These are phyloP conservation scores for Colletotrichum sojae DNA, from an alignment of 2,329 filamentous ascomycete genomes.

Conservation along the genomic window DNA sequence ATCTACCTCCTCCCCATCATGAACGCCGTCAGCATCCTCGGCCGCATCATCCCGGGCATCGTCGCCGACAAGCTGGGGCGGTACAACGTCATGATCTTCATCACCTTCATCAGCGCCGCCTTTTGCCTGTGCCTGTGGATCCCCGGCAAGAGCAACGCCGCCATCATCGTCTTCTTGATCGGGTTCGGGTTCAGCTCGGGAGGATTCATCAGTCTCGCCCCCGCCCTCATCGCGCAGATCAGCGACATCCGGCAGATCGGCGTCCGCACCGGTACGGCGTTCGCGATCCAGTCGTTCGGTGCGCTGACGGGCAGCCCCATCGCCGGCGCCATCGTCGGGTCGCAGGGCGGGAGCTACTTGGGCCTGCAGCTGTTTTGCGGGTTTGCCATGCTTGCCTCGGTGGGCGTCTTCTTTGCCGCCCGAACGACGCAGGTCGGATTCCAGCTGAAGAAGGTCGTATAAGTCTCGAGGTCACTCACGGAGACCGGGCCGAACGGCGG, in stretches of 20 bases:
- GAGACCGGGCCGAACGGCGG: too few species aligned
- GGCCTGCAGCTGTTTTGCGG: slow-evolving; percentile 78
- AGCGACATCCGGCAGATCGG: slow-evolving; percentile 79
- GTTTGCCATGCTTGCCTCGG: slow-evolving; percentile 56
- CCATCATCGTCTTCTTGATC: slow-evolving; percentile 75
- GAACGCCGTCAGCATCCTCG: slow-evolving; percentile 66
- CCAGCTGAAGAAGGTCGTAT: slow-evolving; percentile 49
- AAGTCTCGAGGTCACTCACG: background rate
- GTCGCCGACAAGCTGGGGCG: slow-evolving; percentile 61
- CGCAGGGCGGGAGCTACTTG: slow-evolving; percentile 67
- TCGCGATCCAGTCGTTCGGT: slow-evolving; percentile 73
- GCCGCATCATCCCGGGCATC: slow-evolving; percentile 66
- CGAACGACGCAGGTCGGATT: slow-evolving; percentile 54
- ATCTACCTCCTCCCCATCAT: slow-evolving; percentile 70
- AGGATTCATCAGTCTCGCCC: slow-evolving; percentile 73
- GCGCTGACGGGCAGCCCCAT: slow-evolving; percentile 78
- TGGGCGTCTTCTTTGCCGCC: slow-evolving; percentile 48
- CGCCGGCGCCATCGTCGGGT: slow-evolving; percentile 71
- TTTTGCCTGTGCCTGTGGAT: slow-evolving; percentile 65
- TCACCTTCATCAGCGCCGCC: slow-evolving; percentile 64
- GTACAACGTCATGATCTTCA: slow-evolving; percentile 65
- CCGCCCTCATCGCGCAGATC: slow-evolving; percentile 78
- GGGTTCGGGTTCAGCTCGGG: slow-evolving; percentile 80
- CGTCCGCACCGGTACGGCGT: slow-evolving; percentile 75
- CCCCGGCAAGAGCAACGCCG: slow-evolving; percentile 64